Base-by-base conservation (phyloP, 1,284 basidiomycete genomes). In the Xerocomus nothofagi region DNA sequence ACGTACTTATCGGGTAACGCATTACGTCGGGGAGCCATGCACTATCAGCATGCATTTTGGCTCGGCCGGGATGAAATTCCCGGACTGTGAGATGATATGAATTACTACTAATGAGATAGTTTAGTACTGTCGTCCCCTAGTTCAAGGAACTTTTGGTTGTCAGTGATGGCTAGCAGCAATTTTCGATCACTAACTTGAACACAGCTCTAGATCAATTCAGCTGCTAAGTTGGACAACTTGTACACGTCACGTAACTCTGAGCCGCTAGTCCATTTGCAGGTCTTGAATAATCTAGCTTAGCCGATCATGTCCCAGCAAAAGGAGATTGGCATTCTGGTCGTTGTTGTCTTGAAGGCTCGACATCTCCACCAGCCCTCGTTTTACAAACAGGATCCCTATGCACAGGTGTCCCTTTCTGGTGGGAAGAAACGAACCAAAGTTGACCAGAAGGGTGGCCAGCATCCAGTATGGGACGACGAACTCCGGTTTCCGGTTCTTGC, bases 391-490 rank as follows among this genome's bases (percentile, higher is more conserved):
- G 84, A 88, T 66, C 86, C 82, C 15, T 88, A 79, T 58, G 78
- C 79, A 1, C 73, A 82, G 59, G 69, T 68, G 1, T 65, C 69
- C 14, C 59, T 83, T 29, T 61, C 65, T 24, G 81, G 79, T 23
- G 66, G 63, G 9, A 77, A 73, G 26, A 78, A 84, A 63, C 74
- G 74, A 49, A 88, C 86, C 2, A 71, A 75, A 36, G 72, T 81
- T 44, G 85, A 87, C 54, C 69, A 78, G 47, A 87, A 82, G 66
- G 88, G 87, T 10, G 87, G 88, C 1, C 87, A 90, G 55, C 83
- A 86, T 66, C 88, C 87, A 4, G 76, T 82, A 32, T 90, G 88
- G 88, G 87, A 90, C 58, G 77, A 79, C 38, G 87, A 90, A 61
- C 61, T 88, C 31, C 76, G 85, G 44, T 78, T 87, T 58, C 73